A percentile compares a stretch with the other conserved stretches of the same genome.
phyloP scores from a whole-genome alignment of 176 grass and related monocot genomes.

The Melocanna baccifera region DNA sequence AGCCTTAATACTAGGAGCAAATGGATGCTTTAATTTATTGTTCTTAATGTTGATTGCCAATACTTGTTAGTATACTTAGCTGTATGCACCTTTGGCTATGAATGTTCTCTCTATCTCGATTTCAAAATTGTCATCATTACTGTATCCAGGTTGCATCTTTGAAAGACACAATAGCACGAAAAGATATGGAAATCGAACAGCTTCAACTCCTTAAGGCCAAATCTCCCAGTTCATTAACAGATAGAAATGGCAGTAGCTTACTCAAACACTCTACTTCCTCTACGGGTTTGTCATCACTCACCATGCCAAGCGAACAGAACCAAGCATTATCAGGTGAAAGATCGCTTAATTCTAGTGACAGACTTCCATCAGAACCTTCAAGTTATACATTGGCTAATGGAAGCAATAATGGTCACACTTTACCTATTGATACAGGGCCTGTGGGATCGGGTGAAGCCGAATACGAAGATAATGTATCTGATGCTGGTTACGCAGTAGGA shows the following conservation, averaged over 20 bases:
- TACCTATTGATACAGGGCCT: slow-evolving; percentile 23
- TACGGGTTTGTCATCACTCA: slow-evolving; percentile 29
- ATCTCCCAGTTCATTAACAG: slow-evolving; percentile 39
- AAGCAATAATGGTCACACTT: slow-evolving; percentile 18
- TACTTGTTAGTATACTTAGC: background rate
- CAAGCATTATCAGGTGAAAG: slow-evolving; percentile 32
- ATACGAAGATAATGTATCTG: slow-evolving; percentile 74
- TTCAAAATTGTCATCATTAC: slow-evolving; percentile 2
- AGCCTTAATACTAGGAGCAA: slow-evolving; percentile 17
- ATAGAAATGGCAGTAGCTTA: slow-evolving; percentile 34
- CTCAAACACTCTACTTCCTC: slow-evolving; percentile 53
- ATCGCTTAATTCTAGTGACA: slow-evolving; percentile 13
- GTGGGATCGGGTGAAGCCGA: slow-evolving; percentile 43
- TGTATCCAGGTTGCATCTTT: slow-evolving; percentile 79
- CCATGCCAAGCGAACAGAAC: slow-evolving; percentile 40
- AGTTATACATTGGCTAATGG: slow-evolving; percentile 31
- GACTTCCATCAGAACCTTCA: slow-evolving; percentile 17
- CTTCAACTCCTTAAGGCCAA: slow-evolving; percentile 59
- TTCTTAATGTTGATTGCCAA: background rate
- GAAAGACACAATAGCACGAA: slow-evolving; percentile 75
- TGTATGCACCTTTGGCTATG: background rate
- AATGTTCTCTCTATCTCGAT: slow-evolving; percentile 13
- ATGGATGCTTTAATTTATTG: background rate
- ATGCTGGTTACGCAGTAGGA: slow-evolving; percentile 54
- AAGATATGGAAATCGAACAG: slow-evolving; percentile 88